phyloP scores from a whole-genome alignment of 257 asterid species.

The Gynochthodes officinalis region DNA sequence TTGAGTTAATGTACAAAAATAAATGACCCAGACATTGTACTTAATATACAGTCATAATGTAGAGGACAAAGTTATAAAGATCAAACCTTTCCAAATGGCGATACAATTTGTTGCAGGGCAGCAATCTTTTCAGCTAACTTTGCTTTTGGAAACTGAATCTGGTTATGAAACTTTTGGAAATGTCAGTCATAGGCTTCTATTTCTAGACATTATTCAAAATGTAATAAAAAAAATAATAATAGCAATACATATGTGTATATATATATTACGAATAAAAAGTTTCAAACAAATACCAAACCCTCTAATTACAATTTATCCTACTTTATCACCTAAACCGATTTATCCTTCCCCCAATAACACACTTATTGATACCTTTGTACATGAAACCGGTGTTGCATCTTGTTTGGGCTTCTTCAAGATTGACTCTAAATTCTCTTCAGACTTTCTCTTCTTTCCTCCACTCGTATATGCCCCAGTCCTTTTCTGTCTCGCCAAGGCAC shows the following conservation, averaged over 20 bases:
- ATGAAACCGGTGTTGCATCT: constrained; percentile 10
- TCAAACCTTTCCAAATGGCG: constrained; percentile 39
- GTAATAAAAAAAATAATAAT: background rate
- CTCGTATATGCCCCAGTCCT: constrained; percentile 12
- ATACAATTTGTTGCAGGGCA: constrained; percentile 36
- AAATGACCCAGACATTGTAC: no score
- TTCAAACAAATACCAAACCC: no score
- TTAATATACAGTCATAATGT: no score
- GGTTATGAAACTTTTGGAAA: background rate
- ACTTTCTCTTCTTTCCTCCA: constrained; percentile 25
- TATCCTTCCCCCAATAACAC: no score
- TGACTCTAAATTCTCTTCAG: constrained; percentile 19
- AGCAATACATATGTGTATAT: no score
- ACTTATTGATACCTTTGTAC: constrained; percentile 19
- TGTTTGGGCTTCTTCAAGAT: constrained; percentile 23
- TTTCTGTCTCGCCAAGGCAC: constrained; percentile 16
- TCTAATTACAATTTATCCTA: no score
- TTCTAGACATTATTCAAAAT: background rate
- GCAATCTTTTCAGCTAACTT: constrained; percentile 30
- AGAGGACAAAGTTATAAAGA: no score
- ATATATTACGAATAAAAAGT: no score
- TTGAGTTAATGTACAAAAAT: no score
- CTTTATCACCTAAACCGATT: no score
- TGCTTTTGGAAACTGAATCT: constrained; percentile 32
- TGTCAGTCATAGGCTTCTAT: background rate